Evolutionary conservation across 2,329 filamentous ascomycete species (phyloP).

Genomic region (Sphaerostilbella broomeana): DNA sequence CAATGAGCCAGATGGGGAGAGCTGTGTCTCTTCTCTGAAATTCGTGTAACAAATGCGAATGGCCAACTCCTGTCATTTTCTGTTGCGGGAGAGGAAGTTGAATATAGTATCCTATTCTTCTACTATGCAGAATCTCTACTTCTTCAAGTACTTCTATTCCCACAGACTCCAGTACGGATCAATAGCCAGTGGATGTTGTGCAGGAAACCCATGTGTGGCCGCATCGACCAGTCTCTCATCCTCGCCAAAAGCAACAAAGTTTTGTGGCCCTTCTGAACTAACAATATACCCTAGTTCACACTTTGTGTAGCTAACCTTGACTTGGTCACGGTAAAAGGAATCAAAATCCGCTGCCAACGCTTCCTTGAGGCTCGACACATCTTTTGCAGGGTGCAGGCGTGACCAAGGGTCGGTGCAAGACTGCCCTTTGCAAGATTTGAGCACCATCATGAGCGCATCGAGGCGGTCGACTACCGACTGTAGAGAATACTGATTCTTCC

Average conservation of each 20-base stretch:
- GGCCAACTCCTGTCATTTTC: no score
- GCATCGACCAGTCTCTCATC: not conserved
- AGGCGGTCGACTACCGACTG: constrained; percentile 42
- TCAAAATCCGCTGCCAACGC: constrained; percentile 45
- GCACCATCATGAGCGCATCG: constrained; percentile 51
- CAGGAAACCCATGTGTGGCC: not conserved
- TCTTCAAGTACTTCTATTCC: not conserved
- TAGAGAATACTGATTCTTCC: constrained; percentile 1
- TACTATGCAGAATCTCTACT: no score
- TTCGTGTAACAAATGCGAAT: no score
- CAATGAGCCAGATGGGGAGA: no score
- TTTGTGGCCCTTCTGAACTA: constrained; percentile 48
- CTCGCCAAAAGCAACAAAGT: not conserved
- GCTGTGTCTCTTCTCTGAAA: no score
- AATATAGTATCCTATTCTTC: no score
- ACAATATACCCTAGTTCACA: constrained; percentile 50
- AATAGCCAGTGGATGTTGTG: no score
- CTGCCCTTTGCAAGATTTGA: constrained; percentile 52
- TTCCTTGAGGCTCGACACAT: constrained; percentile 44
- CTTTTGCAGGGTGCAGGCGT: constrained; percentile 46
- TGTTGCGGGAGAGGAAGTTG: no score
- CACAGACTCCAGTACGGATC: constrained; percentile 8
- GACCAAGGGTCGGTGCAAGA: constrained; percentile 52
- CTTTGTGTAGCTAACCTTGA: constrained; percentile 43
- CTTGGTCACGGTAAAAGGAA: constrained; percentile 41